These are phyloP conservation scores for Loxodes magnus DNA, from an alignment of 73 alveolate species.

Conservation along the genomic window DNA sequence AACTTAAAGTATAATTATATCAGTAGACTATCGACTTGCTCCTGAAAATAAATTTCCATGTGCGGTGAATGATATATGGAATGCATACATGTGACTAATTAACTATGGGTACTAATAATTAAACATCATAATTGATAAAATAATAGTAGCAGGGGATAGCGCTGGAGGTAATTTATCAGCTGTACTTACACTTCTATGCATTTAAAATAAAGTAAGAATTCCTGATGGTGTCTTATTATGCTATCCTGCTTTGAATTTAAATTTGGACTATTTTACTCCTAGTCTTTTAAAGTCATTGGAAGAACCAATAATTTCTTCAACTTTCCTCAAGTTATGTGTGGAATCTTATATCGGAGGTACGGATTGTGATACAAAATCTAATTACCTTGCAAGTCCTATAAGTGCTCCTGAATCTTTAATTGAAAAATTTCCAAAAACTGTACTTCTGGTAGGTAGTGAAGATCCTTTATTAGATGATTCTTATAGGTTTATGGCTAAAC, in stretches of 20 bases:
- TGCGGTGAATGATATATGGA: conserved; percentile 69
- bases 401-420: conserved; percentile 29
- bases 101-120: conserved; percentile 45
- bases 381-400: conserved; percentile 48
- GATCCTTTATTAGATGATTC: conserved; percentile 59
- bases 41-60: conserved; percentile 66
- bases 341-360: conserved; percentile 48
- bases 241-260: conserved; percentile 58
- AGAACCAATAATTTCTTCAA: conserved; percentile 53
- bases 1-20: conserved; percentile 40
- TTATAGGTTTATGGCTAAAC: conserved; percentile 17
- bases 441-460: conserved; percentile 44
- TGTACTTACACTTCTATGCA: conserved; percentile 43
- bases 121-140: too few relatives aligned
- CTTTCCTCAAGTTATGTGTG: conserved; percentile 52
- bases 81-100: conserved; percentile 68
- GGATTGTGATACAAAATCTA: conserved; percentile 21
- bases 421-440: conserved; percentile 42
- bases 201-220: conserved; percentile 43
- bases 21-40: conserved; percentile 64
- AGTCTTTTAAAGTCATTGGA: conserved; percentile 44
- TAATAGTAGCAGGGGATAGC: conserved; percentile 98
- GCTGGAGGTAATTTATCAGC: conserved; percentile 94
- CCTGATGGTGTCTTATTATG: conserved; percentile 63
- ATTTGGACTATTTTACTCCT: conserved; percentile 43